These are phyloP conservation scores for Nemania sp. DNA, from an alignment of 2,329 filamentous ascomycete genomes.

Conservation along the genomic window DNA sequence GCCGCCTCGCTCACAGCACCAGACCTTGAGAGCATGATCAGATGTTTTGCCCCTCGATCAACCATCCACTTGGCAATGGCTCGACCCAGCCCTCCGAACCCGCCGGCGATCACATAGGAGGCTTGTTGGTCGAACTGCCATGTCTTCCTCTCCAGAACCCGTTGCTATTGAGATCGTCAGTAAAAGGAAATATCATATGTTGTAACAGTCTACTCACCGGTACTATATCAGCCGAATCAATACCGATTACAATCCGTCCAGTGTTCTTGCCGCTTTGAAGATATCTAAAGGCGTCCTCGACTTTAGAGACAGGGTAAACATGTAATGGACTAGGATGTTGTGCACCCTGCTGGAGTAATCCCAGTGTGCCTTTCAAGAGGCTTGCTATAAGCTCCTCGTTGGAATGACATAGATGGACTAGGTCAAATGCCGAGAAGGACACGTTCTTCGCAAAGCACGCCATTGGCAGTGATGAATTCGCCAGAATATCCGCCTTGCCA, in stretches of 20 bases:
- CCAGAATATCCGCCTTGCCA: slow-evolving; percentile 42
- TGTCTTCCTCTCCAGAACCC: slow-evolving; percentile 22
- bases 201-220: slow-evolving; percentile 29
- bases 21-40: slow-evolving; percentile 35
- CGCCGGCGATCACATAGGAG: slow-evolving; percentile 38
- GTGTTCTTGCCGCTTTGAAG: slow-evolving; percentile 33
- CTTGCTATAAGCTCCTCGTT: slow-evolving; percentile 22
- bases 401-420: slow-evolving; percentile 28
- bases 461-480: slow-evolving; percentile 46
- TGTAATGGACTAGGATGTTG: slow-evolving; percentile 33
- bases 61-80: slow-evolving; percentile 37
- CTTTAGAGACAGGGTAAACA: slow-evolving; percentile 29
- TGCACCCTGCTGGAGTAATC: slow-evolving; percentile 24
- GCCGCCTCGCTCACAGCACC: slow-evolving; percentile 29
- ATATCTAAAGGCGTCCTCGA: slow-evolving; percentile 33
- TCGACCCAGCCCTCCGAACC: slow-evolving; percentile 38
- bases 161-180: slow-evolving; percentile 25
- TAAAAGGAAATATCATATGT: not conserved
- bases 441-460: slow-evolving; percentile 42
- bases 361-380: slow-evolving; percentile 24
- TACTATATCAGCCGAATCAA: slow-evolving; percentile 31
- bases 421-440: slow-evolving; percentile 33
- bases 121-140: slow-evolving; percentile 37
- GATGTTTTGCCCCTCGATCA: slow-evolving; percentile 31
- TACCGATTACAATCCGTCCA: slow-evolving; percentile 32